Percentiles rank a stretch among this genome's conserved stretches.
Conservation (phyloP, 805 yeast genomes). For the Candida andamanensis region DNA sequence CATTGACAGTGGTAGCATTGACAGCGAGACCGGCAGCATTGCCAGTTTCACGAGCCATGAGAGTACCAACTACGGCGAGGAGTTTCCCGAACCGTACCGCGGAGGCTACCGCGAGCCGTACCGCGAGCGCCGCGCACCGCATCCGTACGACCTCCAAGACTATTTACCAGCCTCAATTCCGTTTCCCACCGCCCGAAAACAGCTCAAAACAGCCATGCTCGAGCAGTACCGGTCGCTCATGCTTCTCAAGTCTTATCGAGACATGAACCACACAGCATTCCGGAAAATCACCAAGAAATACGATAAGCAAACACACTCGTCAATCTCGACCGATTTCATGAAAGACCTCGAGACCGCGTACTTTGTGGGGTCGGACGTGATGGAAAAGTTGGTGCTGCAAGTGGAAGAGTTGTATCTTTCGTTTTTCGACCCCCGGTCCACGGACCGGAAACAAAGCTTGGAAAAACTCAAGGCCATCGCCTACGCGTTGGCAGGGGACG, state of each 20-base stretch:
- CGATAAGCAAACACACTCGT: conserved; percentile 63
- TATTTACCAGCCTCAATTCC: conserved; percentile 47
- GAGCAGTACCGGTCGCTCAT: conserved; percentile 75
- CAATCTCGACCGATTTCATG: conserved; percentile 46
- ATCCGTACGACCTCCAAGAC: background rate
- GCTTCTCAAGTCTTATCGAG: conserved; percentile 62
- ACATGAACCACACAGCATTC: conserved; percentile 81
- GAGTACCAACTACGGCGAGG: too few relatives aligned
- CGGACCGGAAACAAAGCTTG: conserved; percentile 61
- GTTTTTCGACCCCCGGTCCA: conserved; percentile 51
- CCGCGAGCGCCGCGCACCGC: conserved; percentile 5
- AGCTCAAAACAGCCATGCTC: conserved; percentile 60
- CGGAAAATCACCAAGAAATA: conserved; percentile 86
- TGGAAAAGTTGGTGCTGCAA: conserved; percentile 58
- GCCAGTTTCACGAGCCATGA: too few relatives aligned
- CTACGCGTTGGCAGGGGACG: conserved; percentile 30
- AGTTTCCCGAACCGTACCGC: too few relatives aligned
- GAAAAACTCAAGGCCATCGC: conserved; percentile 54
- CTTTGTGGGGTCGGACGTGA: conserved; percentile 56
- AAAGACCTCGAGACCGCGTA: conserved; percentile 51
- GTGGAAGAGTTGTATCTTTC: conserved; percentile 65
- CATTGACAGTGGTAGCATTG: conserved; percentile 21
- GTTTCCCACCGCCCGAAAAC: conserved; percentile 59
- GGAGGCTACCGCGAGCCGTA: too few relatives aligned
- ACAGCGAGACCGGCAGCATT: background rate